Evolutionary conservation across 148 eudicot species (phyloP).

Genomic region (Linanthus parryae): DNA sequence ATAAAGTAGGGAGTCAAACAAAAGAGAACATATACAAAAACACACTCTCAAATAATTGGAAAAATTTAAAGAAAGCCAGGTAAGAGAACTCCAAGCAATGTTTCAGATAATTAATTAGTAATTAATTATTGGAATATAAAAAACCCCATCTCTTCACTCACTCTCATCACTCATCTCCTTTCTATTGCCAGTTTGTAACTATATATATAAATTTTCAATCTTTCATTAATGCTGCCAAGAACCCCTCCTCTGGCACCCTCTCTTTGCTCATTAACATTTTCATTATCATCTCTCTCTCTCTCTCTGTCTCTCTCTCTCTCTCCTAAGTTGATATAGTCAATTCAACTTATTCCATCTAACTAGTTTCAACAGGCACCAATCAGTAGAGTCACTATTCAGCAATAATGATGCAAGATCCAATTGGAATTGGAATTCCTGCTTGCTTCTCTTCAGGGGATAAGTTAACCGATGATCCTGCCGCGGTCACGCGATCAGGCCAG

Average conservation of each 20-base stretch:
- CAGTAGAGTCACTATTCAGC: not conserved
- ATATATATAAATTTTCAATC: slow-evolving; percentile 10
- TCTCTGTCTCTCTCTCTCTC: not conserved
- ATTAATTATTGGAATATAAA: not conserved
- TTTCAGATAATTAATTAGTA: slow-evolving; percentile 4
- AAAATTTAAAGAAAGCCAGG: slow-evolving; percentile 8
- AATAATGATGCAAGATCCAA: slow-evolving; percentile 45
- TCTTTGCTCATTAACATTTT: slow-evolving; percentile 13
- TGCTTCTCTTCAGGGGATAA: slow-evolving; percentile 55
- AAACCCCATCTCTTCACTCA: slow-evolving; percentile 2
- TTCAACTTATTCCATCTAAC: slow-evolving; percentile 2
- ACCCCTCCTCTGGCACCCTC: slow-evolving; percentile 37
- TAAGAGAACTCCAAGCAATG: slow-evolving; percentile 4
- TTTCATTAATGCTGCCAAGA: slow-evolving; percentile 1
- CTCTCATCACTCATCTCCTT: slow-evolving; percentile 26
- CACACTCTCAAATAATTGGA: not conserved
- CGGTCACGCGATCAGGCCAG: slow-evolving; percentile 57
- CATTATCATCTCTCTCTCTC: slow-evolving; percentile 1
- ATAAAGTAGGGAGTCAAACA: not conserved
- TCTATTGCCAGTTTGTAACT: slow-evolving; percentile 37
- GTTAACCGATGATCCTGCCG: slow-evolving; percentile 23
- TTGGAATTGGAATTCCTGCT: slow-evolving; percentile 59
- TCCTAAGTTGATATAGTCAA: not conserved
- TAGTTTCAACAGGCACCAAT: not conserved
- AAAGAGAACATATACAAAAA: not conserved